Conservation (phyloP, 2,329 filamentous ascomycete species). For the Ophiostoma australiae region DNA sequence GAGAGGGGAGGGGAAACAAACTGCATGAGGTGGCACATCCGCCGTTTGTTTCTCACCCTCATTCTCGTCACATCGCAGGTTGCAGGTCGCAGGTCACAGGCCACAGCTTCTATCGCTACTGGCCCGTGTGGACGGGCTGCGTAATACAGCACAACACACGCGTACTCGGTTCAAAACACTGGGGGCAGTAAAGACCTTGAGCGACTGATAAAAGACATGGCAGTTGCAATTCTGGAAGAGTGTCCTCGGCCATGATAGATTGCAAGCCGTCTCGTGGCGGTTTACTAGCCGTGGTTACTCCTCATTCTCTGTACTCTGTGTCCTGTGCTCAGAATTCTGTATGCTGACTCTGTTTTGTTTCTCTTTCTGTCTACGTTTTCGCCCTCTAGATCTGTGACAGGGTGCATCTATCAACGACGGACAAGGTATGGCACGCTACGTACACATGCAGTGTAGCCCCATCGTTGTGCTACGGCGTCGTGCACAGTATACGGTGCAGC, state of each 20-base stretch:
- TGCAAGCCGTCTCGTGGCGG: background rate
- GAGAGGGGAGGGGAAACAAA: background rate
- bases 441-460: slow-evolving; percentile 9
- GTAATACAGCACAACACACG: background rate
- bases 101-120: background rate
- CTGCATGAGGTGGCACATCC: slow-evolving; percentile 1
- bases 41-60: background rate
- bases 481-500: background rate
- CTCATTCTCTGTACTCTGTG: background rate
- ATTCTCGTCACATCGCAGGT: background rate
- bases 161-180: background rate
- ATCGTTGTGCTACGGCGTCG: background rate
- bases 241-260: background rate
- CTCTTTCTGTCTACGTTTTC: background rate
- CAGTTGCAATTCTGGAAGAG: background rate
- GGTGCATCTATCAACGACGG: background rate
- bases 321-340: background rate
- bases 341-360: background rate
- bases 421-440: background rate
- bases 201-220: background rate
- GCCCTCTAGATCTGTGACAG: background rate
- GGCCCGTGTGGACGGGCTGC: background rate
- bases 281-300: background rate
- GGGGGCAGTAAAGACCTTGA: background rate
- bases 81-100: background rate